Base-by-base conservation (phyloP, 2,329 filamentous ascomycete genomes). In the Juglanconis juglandina region DNA sequence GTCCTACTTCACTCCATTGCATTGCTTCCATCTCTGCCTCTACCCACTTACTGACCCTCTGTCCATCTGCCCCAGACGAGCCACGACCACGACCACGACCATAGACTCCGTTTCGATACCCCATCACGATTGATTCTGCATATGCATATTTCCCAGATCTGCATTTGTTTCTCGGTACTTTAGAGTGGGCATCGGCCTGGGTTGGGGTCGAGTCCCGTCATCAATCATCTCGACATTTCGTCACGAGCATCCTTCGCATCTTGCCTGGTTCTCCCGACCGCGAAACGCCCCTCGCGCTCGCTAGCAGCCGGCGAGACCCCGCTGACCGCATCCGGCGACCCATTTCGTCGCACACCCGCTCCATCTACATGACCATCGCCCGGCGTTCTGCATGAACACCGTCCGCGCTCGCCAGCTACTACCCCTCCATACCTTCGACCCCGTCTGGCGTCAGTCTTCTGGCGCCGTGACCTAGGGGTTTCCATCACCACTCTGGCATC, bases 401-500 rank as follows among this genome's bases (percentile, higher is more conserved):
- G 42, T 33, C 39, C 41, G 55, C 46, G 35, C 32, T 13, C n/a
- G 48, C 49, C 59, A 44, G 49, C 41, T 48, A 30, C 52, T 37
- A 41, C 49, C 53, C 47, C 42, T 52, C 53, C 42, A 57, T 42
- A 47, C 35, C 39, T 39, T 39, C 13, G 35, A 30, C 56, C 48
- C 58, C 48, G 58, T 63, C 58, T 56, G 58, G 60, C 58, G 58
- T 58, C 53, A 56, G 44, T 51, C 44, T 42, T 52, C 61, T 63
- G 67, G 67, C 62, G 69, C 71, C 58, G 66, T 71, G 63, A 70
- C 66, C 57, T 70, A 69, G 61, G 63, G 52, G 17, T 54, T 41
- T 42, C 50, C 30, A 30, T 30, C 53, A 61, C 50, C 57, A 42
- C 69, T 70, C 61, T 54, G 73, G 72, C 87, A 94, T 77, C 81